These are phyloP conservation scores for Paracoccidioides lutzii DNA, from an alignment of 2,329 filamentous ascomycete species.

Conservation along the genomic window DNA sequence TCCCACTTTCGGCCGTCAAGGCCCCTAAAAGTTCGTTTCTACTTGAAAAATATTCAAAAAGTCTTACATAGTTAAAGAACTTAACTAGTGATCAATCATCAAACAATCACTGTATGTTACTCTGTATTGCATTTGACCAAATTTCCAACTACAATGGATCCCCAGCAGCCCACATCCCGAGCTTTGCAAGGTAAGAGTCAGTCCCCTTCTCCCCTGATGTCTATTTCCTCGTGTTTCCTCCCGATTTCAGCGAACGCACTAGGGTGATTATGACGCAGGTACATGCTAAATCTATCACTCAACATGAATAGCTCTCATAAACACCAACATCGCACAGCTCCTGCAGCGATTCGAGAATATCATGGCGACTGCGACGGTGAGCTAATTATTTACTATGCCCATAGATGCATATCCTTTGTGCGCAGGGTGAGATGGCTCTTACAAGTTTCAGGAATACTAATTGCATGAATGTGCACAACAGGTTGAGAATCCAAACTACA, in stretches of 20 bases:
- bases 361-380: slow-evolving; percentile 40
- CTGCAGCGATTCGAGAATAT: slow-evolving; percentile 45
- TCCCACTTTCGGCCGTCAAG: background rate
- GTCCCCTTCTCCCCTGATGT: slow-evolving; percentile 6
- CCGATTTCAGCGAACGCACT: background rate
- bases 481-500: slow-evolving; percentile 40
- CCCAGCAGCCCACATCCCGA: slow-evolving; percentile 11
- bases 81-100: no score
- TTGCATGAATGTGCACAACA: slow-evolving; percentile 13
- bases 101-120: no score
- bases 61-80: no score
- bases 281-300: background rate
- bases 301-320: slow-evolving; percentile 28
- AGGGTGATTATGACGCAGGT: background rate
- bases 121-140: no score
- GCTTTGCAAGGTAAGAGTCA: slow-evolving; percentile 11
- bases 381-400: slow-evolving; percentile 2
- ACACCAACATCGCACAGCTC: slow-evolving; percentile 32
- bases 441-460: background rate
- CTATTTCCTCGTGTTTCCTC: slow-evolving; percentile 11
- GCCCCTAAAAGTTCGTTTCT: background rate
- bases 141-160: slow-evolving; percentile 7
- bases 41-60: background rate
- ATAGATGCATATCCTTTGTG: slow-evolving; percentile 1
- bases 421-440: background rate